Evolutionary conservation across 2,329 filamentous ascomycete genomes (phyloP).

Genomic region (Fusarium newnesense): DNA sequence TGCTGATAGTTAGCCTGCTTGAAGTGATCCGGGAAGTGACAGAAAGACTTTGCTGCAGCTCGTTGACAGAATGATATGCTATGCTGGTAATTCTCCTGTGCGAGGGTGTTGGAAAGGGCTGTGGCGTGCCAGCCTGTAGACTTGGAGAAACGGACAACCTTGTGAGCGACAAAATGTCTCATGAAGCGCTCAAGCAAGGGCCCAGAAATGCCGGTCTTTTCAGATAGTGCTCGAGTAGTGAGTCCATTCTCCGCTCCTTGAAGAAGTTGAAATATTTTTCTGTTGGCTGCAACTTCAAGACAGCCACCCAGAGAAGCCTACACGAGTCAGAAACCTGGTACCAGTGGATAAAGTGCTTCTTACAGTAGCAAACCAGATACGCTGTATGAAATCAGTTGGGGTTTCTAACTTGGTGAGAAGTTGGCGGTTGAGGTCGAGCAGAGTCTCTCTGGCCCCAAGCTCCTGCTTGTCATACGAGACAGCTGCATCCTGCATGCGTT

Average conservation of each 20-base stretch:
- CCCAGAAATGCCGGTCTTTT: constrained; percentile 9
- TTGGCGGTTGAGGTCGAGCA: constrained; percentile 20
- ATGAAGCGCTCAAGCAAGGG: constrained; percentile 22
- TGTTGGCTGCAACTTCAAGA: constrained; percentile 18
- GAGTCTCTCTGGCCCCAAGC: constrained; percentile 17
- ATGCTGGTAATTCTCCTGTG: constrained; percentile 18
- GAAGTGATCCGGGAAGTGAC: constrained; percentile 18
- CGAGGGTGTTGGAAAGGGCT: constrained; percentile 14
- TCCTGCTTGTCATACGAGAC: constrained; percentile 8
- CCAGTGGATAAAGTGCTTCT: not conserved
- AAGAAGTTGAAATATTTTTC: constrained; percentile 10
- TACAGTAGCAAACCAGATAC: constrained; percentile 23
- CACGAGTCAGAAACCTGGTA: not conserved
- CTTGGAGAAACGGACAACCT: constrained; percentile 11
- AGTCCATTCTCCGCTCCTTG: constrained; percentile 6
- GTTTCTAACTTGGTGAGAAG: constrained; percentile 28
- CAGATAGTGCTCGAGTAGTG: constrained; percentile 2
- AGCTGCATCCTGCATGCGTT: constrained; percentile 17
- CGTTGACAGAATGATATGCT: constrained; percentile 24
- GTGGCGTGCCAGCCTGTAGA: constrained; percentile 20
- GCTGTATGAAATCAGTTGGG: constrained; percentile 22
- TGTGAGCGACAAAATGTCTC: constrained; percentile 27
- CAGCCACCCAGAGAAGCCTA: constrained; percentile 20
- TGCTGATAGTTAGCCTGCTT: constrained; percentile 14
- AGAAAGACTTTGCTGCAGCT: constrained; percentile 10